Base-by-base conservation (phyloP, 768 basidiomycete species). In the Arthromyces matolae region DNA sequence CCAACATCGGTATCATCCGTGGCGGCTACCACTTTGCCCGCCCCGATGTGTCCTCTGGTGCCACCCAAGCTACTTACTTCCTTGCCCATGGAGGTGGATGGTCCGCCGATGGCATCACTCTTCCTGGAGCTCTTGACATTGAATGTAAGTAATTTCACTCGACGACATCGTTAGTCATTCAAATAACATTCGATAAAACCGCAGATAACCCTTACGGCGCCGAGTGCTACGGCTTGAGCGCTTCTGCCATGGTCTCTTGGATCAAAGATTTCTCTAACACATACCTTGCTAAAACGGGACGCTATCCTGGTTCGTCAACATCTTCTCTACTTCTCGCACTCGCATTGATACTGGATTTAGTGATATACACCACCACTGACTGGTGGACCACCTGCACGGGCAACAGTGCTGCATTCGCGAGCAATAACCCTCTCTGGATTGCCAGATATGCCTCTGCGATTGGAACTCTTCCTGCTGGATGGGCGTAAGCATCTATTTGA, bases 381-480 rank as follows among this genome's bases (percentile, higher is more conserved):
- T 86, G 84, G 84, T 86, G 84, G 84, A 76, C 55, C 8, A 72
- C 70, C 8, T 86, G 84, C 61, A 86, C 84, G 2, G 81, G 78
- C 0, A 79, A 82, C 60, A 79, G 72, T 46, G 64, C 67, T 12
- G 65, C 63, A 4, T 85, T 86, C 52, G 72, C 59, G 1, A 45
- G 57, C 3, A 73, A 66, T 45, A 82, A 76, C 58, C 80, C 83
- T 3, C 67, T 86, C 2, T 84, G 80, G 81, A 71, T 85, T 35
- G 83, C 84, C 2, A 62, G 67, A 22, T 84, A 71, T 36, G 59
- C 77, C 4, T 76, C 78, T 7, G 53, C 61, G 20, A 61, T 78
- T 16, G 81, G 80, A 2, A 55, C 77, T 3, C 71, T 85, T 39
- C 81, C 82, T 27, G 79, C 79, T 25, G 80, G 84, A 19, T 84